Evolutionary conservation across 2,329 filamentous ascomycete genomes (phyloP).

Genomic region (Fusarium newnesense): DNA sequence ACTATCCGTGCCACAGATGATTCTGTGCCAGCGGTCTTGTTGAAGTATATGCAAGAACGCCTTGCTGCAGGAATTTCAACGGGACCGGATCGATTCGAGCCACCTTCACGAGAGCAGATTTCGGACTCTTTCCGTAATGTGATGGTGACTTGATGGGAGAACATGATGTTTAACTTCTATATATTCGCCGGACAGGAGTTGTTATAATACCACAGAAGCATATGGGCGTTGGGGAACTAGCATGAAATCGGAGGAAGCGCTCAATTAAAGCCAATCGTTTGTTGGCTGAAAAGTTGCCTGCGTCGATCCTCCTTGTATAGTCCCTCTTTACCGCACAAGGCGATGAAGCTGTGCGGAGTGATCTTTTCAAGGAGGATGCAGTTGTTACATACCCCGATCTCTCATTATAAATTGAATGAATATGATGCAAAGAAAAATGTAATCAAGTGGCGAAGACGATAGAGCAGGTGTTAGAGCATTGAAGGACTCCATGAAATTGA

Average conservation of each 20-base stretch:
- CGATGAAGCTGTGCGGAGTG: slow-evolving; percentile 23
- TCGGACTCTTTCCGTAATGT: slow-evolving; percentile 66
- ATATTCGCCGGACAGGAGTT: slow-evolving; percentile 42
- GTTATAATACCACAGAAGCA: slow-evolving; percentile 45
- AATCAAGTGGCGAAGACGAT: background rate
- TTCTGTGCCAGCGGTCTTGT: slow-evolving; percentile 79
- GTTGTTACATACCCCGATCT: slow-evolving; percentile 42
- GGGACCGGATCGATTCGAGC: slow-evolving; percentile 51
- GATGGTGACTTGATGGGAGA: slow-evolving; percentile 57
- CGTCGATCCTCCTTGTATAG: slow-evolving; percentile 16
- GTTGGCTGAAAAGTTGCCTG: slow-evolving; percentile 31
- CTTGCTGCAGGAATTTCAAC: slow-evolving; percentile 67
- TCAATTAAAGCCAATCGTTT: slow-evolving; percentile 36
- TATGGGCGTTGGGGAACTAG: slow-evolving; percentile 47
- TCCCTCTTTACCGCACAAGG: slow-evolving; percentile 19
- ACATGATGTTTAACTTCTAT: slow-evolving; percentile 31
- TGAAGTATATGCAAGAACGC: slow-evolving; percentile 89
- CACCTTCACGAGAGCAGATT: slow-evolving; percentile 61
- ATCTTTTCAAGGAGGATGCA: slow-evolving; percentile 35
- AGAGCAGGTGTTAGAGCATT: background rate
- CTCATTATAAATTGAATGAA: slow-evolving; percentile 34
- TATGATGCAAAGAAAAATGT: background rate
- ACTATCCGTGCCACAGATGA: slow-evolving; percentile 96
- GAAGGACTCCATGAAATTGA: background rate
- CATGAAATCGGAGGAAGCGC: slow-evolving; percentile 41